Conservation (phyloP, 306 rosid species). For the Delonix regia region DNA sequence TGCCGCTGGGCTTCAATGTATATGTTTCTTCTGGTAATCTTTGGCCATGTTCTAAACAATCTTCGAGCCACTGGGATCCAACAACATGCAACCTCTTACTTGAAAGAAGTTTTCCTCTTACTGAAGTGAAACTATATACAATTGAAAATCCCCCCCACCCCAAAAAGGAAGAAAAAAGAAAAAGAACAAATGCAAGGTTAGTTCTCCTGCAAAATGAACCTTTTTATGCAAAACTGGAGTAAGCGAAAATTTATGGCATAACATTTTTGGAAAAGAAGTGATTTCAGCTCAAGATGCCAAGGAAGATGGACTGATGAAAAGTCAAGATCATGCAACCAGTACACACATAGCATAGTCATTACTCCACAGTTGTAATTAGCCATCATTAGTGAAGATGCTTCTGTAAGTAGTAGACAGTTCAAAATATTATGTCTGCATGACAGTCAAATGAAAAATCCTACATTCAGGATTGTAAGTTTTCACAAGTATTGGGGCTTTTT, state of each 20-base stretch:
- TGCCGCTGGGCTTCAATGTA: constrained; percentile 60
- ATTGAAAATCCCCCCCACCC: constrained; percentile 24
- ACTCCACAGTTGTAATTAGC: no score
- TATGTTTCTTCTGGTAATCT: constrained; percentile 79
- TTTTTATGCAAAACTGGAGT: neutral
- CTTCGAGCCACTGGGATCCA: constrained; percentile 85
- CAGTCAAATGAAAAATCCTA: neutral
- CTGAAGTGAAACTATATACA: constrained; percentile 56
- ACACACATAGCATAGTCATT: neutral
- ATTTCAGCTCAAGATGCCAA: neutral
- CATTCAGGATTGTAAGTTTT: neutral
- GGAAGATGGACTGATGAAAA: constrained; percentile 8
- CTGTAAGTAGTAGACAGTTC: no score
- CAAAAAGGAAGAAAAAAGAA: neutral
- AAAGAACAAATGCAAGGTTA: neutral
- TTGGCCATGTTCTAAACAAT: constrained; percentile 55
- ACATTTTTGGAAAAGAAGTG: neutral
- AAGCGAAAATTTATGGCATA: neutral
- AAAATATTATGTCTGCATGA: no score
- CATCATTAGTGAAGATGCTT: neutral
- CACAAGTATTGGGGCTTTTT: neutral
- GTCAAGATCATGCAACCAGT: neutral
- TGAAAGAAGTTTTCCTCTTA: constrained; percentile 52
- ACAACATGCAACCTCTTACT: constrained; percentile 66
- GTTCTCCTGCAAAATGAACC: neutral